These are phyloP conservation scores for Flaveria bidentis DNA, from an alignment of 129 eudicot species.

Conservation along the genomic window DNA sequence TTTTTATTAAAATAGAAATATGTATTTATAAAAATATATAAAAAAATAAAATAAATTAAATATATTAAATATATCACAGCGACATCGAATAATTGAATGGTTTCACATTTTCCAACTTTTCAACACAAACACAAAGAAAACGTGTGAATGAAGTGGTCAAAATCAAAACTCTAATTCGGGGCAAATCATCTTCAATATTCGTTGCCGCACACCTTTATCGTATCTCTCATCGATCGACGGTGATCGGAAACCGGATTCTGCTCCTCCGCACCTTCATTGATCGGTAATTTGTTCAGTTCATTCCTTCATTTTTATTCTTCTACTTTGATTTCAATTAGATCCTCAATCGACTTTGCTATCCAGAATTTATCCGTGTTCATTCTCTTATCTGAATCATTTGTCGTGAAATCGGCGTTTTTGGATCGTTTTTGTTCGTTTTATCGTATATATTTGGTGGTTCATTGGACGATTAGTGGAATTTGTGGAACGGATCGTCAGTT, in stretches of 20 bases:
- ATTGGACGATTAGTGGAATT: slow-evolving; percentile 13
- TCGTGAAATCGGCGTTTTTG: slow-evolving; percentile 13
- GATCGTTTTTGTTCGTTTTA: not conserved
- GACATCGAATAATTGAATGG: not conserved
- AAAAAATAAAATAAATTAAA: no score
- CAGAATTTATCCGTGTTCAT: not conserved
- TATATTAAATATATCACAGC: no score
- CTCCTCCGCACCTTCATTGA: slow-evolving; percentile 14
- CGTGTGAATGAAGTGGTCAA: slow-evolving; percentile 12
- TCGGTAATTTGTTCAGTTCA: slow-evolving; percentile 26
- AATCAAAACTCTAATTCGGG: not conserved
- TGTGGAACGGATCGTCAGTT: slow-evolving; percentile 8
- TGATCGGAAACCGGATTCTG: slow-evolving; percentile 22
- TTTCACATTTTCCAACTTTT: not conserved
- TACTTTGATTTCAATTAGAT: not conserved
- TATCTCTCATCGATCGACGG: slow-evolving; percentile 21
- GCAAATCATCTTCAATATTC: slow-evolving; percentile 27
- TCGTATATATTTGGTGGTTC: not conserved
- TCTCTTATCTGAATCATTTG: slow-evolving; percentile 13
- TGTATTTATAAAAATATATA: no score
- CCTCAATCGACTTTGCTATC: not conserved
- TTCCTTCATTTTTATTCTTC: not conserved
- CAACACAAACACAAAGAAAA: not conserved
- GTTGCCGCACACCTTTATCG: slow-evolving; percentile 9
- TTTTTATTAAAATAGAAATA: no score